Base-by-base conservation (phyloP, 176 grass and related monocot genomes). In the Musa beccarii region DNA sequence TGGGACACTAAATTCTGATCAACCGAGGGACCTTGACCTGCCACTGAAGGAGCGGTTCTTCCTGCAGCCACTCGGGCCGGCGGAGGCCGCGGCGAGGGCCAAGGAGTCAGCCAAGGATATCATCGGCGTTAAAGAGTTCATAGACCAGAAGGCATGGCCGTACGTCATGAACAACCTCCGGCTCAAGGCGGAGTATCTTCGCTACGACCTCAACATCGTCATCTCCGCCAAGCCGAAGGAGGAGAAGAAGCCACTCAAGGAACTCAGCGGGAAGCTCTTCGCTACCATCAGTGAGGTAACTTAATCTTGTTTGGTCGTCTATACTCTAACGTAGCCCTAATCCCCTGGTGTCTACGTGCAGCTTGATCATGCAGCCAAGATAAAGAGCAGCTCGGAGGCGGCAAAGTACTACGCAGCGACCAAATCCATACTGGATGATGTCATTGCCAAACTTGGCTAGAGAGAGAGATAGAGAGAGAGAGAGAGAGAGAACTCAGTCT, bases 361-460 rank as follows among this genome's bases (percentile, higher is more conserved):
- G 94, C 94, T 98, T 74, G 88, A 98, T 85, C 88, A 93, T 72
- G 94, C 94, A 19, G 94, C 94, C 1, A 98, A 98, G 84, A 91
- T 98, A 50, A 98, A 98, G 88, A 98, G 90, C 86, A 16, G 82
- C 12, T 0, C 71, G 10, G 72, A 93, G 72, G 94, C 94, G 0
- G 88, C 91, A 75, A 98, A 98, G 59, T 98, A 56, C 74, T 98
- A 63, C 57, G 79, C 82, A 1, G 68, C 70, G 7, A 93, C 94
- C 65, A 87, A 82, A 81, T 72, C 88, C 19, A 80, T 56, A 59
- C 78, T 93, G 14, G 53, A 79, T 10, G 84, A 98, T 79, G 88
- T 98, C 54, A 71, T 98, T 49, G 59, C 90, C 23, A 93, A 98
- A 79, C 51, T 93, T 79, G 88, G 84, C 69, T 98, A 93, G 85